Evolutionary conservation across 495 filamentous ascomycete species (phyloP), one percentile per base, ranked within the genome.

Genomic region (Neurospora sp.): DNA sequence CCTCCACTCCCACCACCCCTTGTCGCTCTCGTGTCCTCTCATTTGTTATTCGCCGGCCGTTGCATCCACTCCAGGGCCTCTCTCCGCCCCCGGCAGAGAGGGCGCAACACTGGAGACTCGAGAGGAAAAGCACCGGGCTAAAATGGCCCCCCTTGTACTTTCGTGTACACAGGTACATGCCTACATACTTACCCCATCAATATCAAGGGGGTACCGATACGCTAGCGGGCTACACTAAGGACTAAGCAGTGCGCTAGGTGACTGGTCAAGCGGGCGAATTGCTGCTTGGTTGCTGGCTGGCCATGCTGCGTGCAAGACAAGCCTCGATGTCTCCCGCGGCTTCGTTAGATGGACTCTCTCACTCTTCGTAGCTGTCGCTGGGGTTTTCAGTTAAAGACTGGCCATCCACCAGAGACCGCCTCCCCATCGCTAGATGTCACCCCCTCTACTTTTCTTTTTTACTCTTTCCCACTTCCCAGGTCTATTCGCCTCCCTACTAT

Each of bases 11-110:
- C 75, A 61, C 37, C 53, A 48, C 75, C 70, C 75, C 74, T 73
- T 69, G 70, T 74, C 78, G 71, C 42, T 68, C 78, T 73, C 70
- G 40, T 69, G 48, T 69, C 72, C 71, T 73, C 76, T 75, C 73
- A 74, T 75, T 76, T 70, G 72, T 53, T 48, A 22, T 71, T 37
- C 70, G 14, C 27, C 73, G 71, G 74, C 71, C 74, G 73, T 79
- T 75, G 74, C 76, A 78, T 73, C 79, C 48, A 68, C 72, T 77
- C 75, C 70, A 75, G 72, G 71, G 71, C 70, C 73, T 70, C 73
- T 37, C 66, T 74, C 78, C 70, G 46, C 76, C 74, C 75, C 73
- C 74, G 71, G 70, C 66, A 69, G 70, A 74, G 75, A 73, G 46
- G 73, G 41, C 42, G 72, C 35, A 70, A 73, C 41, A 61, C 69